Base-by-base conservation (phyloP, 1,284 basidiomycete genomes). In the Neonothopanus nambi region DNA sequence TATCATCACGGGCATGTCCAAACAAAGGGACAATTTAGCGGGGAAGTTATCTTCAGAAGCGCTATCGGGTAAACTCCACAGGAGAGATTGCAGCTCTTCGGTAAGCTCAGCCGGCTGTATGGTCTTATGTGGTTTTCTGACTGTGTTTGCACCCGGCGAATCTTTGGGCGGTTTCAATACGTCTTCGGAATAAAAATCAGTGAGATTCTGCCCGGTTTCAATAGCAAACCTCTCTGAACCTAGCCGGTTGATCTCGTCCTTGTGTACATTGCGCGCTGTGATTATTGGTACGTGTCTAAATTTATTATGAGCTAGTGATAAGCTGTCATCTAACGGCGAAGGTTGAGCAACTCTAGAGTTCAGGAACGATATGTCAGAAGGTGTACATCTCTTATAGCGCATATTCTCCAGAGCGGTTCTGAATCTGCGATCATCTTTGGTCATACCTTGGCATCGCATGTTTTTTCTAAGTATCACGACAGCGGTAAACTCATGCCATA, bases 1-100 rank as follows among this genome's bases (percentile, higher is more conserved):
- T 2, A 77, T 62, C 60, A 77, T 70, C 0, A 79, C 60, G 28
- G 74, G 75, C 57, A 77, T 61, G 0, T 72, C 72, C 23, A 68
- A 44, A 61, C 74, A 77, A 0, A 77, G 38, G 1, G 56, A 52
- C 3, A 76, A 48, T 18, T 59, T 67, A 4, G 65, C 69, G 6
- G 71, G 57, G 20, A 67, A 46, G 54, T 66, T 56, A 9, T 60
- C 44, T 7, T 59, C 49, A 49, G 59, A 62, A 3, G 49, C 17
- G 23, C 45, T 48, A 48, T 58, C 61, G 13, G 60, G 61, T 15
- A 65, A 44, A 39, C 60, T 49, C 70, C 71, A 74, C 1, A 73
- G 30, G 8, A 58, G 20, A 2, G 67, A 20, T 56, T 70, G 67
- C 20, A 45, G n/a, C 11, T 23, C 42, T n/a, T 36, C 4, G 1